Base-by-base conservation (phyloP, 768 basidiomycete genomes). In the Lentinus tigrinus region DNA sequence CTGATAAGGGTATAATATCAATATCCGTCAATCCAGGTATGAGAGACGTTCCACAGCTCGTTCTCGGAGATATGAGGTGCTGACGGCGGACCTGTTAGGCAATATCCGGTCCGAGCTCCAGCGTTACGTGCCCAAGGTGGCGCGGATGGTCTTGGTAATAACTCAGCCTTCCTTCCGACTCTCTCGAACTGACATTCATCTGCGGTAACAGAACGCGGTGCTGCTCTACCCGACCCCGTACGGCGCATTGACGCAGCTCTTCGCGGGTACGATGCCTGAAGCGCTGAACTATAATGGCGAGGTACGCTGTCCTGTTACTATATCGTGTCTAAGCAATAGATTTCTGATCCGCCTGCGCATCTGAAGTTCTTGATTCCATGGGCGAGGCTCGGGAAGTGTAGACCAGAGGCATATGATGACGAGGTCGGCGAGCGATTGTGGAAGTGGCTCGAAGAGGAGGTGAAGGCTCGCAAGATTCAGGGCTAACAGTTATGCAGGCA, bases 11-110 rank as follows among this genome's bases (percentile, higher is more conserved):
- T 23, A 76, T 85, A 49, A 70, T 84, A 0, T 77, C 78, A 16
- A 50, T 62, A 28, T 69, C 78, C 6, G 61, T 81, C 34, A 75
- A 83, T 56, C 82, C 84, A 3, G 82, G 83, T 67, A 44, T 53
- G 61, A 50, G 8, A 23, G 1, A 1, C 11, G 31, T 31, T 3
- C 11, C 6, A 11, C 31, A 31, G n/a, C 11, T 31, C 1, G 31
- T 1, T 1, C 31, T 31, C 11, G 31, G 28, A 31, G 4, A 31
- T 31, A 31, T 1, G 31, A 31, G 31, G 11, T 31, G 31, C 31
- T 31, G 69, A 81, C 27, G 0, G 75, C 75, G 5, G 72, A 69
- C 34, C n/a, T 11, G 31, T 7, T 34, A 64, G 66, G 67, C 1
- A 59, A 57, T 37, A 53, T 71, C 37, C 24, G 52, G 43, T 60